Evolutionary conservation across 75 land plant species (phyloP), one percentile per base, ranked within the genome.

Genomic region (Selaginella moellendorffii): DNA sequence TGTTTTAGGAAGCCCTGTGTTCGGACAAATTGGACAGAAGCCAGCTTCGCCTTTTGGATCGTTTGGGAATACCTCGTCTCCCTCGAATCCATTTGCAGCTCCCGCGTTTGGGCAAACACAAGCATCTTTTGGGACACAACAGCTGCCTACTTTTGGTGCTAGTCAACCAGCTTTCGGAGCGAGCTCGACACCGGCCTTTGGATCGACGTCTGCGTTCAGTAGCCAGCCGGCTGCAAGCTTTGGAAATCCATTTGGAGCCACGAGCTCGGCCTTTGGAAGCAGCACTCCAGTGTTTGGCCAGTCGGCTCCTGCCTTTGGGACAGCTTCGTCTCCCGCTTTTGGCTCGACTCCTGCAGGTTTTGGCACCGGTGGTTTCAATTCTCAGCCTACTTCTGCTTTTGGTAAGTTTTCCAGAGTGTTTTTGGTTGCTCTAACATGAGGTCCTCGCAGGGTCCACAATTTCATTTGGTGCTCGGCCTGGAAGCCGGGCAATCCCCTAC

Each of bases 61-160:
- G 0, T 93, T 93, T 81, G 96, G 96, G 19, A 78, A 83, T n/a
- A 77, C 77, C 52, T 65, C 86, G 22, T 61, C 75, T 28, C 96
- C 81, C 71, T 27, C 90, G 46, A 85, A 81, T 68, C 91, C 97
- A 19, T 95, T 95, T 78, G 96, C 90, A 20, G 76, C 85, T 30
- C 70, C 81, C 54, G 12, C 68, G 20, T 80, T 77, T 64, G 90
- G 85, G 28, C 96, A 83, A 65, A 71, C 87, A 1, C 98, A 93
- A 62, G 77, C 98, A 10, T 79, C 90, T 61, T 93, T 89, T 79
- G 98, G 98, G 1, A 76, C 74, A 62, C 74, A 63, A 52, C 20
- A n/a, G n/a, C n/a, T n/a, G n/a, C 51, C 51, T 26, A 61, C 82
- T 0, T 80, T 80, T 70, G 85, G 84, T 23, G 80, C 90, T 0